Conservation (phyloP, 305 asterid species). For the Solanum hybrid region DNA sequence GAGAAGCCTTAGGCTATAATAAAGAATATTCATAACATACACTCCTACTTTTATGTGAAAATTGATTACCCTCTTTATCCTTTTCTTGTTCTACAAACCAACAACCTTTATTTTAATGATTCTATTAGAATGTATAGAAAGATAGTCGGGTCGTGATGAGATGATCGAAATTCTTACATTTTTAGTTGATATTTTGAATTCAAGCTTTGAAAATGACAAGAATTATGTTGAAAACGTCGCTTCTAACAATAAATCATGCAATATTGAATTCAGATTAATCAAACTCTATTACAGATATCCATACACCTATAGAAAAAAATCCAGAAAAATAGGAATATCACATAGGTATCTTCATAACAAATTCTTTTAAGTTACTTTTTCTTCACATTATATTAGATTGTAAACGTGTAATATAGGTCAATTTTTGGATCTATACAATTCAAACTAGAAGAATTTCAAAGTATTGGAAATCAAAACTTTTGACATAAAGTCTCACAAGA, state of each 20-base stretch:
- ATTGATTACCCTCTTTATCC: neutral
- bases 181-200: neutral
- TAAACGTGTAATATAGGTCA: neutral
- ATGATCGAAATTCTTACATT: neutral
- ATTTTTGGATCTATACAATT: neutral
- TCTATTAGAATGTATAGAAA: neutral
- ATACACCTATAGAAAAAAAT: neutral
- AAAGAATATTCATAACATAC: neutral
- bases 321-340: neutral
- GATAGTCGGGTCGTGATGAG: accelerated
- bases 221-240: neutral
- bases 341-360: neutral
- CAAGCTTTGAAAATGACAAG: neutral
- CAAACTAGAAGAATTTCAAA: neutral
- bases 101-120: neutral
- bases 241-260: neutral
- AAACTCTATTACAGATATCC: neutral
- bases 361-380: neutral
- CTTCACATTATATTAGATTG: neutral
- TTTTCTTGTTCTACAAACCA: neutral
- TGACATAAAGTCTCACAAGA: neutral
- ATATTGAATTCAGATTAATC: neutral
- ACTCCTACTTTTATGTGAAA: neutral
- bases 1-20: neutral
- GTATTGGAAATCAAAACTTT: neutral